These are phyloP conservation scores for Backusella tuberculispora DNA, from an alignment of 192 early-diverging fungal species.

Conservation along the genomic window DNA sequence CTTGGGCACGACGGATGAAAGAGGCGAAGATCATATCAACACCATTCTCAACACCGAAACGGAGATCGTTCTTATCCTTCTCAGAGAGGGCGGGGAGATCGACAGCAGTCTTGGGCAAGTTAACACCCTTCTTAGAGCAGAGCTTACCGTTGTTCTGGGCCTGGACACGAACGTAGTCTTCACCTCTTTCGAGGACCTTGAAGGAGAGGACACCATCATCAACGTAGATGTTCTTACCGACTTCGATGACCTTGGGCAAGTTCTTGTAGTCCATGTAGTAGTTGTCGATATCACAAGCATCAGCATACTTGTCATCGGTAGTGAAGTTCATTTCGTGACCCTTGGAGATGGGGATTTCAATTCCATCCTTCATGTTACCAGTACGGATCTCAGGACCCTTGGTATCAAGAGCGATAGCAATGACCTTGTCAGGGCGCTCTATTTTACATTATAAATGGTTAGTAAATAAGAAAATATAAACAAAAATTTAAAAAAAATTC, in stretches of 20 bases:
- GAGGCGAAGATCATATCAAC: constrained; percentile 95
- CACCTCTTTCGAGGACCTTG: constrained; percentile 73
- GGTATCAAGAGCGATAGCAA: constrained; percentile 81
- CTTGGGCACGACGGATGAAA: constrained; percentile 88
- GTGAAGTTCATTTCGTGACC: constrained; percentile 75
- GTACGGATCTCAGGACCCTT: constrained; percentile 84
- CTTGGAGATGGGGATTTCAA: constrained; percentile 63
- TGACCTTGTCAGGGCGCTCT: constrained; percentile 46
- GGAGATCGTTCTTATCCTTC: constrained; percentile 87
- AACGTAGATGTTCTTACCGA: constrained; percentile 77
- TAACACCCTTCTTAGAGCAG: constrained; percentile 90
- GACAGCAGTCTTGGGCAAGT: constrained; percentile 83
- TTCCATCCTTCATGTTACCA: constrained; percentile 63
- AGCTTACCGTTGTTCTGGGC: constrained; percentile 81
- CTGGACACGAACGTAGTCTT: constrained; percentile 58
- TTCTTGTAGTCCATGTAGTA: constrained; percentile 81
- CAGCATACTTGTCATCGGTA: constrained; percentile 62
- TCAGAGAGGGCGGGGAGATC: constrained; percentile 89
- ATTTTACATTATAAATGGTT: not conserved
- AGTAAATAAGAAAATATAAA: not conserved
- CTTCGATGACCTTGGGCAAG: constrained; percentile 67
- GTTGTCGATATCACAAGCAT: constrained; percentile 54
- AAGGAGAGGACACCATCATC: constrained; percentile 96
- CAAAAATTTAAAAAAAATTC: not conserved
- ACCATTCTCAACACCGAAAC: constrained; percentile 86